Evolutionary conservation across 2,329 filamentous ascomycete genomes (phyloP).

Genomic region (Spiromastix sp.): DNA sequence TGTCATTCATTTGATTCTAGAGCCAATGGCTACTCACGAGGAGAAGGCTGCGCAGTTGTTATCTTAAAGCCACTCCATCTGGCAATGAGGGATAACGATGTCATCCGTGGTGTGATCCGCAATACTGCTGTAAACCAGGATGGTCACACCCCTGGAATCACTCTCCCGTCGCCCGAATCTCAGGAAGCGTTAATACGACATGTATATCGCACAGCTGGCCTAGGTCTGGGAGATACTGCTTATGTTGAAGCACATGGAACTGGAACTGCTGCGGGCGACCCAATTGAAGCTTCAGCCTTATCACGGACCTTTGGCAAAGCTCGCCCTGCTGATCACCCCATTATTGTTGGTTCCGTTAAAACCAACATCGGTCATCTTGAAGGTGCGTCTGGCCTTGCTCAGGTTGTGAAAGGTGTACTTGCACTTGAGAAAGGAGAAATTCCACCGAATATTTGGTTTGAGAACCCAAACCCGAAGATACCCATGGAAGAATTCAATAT

Average conservation of each 20-base stretch:
- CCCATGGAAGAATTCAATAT: slow-evolving; percentile 18
- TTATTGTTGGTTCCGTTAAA: slow-evolving; percentile 20
- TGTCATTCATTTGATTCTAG: slow-evolving; percentile 19
- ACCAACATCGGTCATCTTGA: slow-evolving; percentile 21
- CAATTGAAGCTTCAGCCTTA: slow-evolving; percentile 34
- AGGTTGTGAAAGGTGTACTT: slow-evolving; percentile 19
- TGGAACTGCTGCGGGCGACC: slow-evolving; percentile 45
- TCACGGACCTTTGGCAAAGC: not conserved
- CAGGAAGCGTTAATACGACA: slow-evolving; percentile 27
- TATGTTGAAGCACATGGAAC: slow-evolving; percentile 45
- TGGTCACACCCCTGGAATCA: slow-evolving; percentile 25
- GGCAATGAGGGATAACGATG: slow-evolving; percentile 25
- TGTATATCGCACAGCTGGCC: slow-evolving; percentile 22
- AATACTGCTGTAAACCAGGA: slow-evolving; percentile 23
- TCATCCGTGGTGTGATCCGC: slow-evolving; percentile 26
- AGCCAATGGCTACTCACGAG: slow-evolving; percentile 22
- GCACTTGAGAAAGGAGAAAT: slow-evolving; percentile 20
- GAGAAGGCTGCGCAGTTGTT: slow-evolving; percentile 25
- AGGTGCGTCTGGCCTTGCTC: slow-evolving; percentile 18
- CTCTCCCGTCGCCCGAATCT: slow-evolving; percentile 22
- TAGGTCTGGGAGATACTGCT: slow-evolving; percentile 18
- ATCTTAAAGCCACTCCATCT: slow-evolving; percentile 24
- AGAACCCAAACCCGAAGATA: slow-evolving; percentile 16
- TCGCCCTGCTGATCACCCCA: slow-evolving; percentile 9
- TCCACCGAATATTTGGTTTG: slow-evolving; percentile 17